Percentiles rank a stretch among this genome's conserved stretches.
These are phyloP conservation scores for Aspergillus intermedius DNA, from an alignment of 2,329 filamentous ascomycete genomes.

Conservation along the genomic window DNA sequence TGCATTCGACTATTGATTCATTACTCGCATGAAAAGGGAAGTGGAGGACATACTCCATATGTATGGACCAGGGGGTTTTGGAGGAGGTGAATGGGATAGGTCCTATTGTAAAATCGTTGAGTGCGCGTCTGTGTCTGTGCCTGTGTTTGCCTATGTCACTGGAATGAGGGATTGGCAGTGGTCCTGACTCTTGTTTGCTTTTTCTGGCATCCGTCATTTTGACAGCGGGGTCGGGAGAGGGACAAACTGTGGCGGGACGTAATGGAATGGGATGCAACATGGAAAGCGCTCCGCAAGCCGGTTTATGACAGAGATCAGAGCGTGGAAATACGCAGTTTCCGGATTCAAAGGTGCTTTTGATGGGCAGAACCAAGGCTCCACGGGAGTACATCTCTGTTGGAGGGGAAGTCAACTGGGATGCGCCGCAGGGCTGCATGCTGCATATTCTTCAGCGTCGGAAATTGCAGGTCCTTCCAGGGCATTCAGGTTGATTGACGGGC, in stretches of 20 bases:
- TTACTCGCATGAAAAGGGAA: too few species aligned
- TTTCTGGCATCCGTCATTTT: background rate
- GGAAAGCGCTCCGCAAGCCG: background rate
- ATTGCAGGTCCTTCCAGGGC: too few species aligned
- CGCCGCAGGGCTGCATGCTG: background rate
- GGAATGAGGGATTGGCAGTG: background rate
- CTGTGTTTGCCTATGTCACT: too few species aligned
- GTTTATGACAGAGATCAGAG: background rate
- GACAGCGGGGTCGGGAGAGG: background rate
- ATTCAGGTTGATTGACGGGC: background rate
- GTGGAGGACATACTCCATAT: background rate
- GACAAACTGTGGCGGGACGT: too few species aligned
- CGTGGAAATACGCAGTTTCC: background rate
- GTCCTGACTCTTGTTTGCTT: background rate
- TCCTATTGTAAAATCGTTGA: too few species aligned
- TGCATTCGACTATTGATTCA: background rate
- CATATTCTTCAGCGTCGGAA: too few species aligned
- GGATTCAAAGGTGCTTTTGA: background rate
- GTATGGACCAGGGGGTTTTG: background rate
- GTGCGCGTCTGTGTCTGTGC: too few species aligned
- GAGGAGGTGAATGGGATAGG: too few species aligned
- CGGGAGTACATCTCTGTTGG: too few species aligned
- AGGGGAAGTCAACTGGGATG: background rate
- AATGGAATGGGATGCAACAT: too few species aligned
- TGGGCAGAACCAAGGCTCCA: too few species aligned